Evolutionary conservation across 2,329 filamentous ascomycete genomes (phyloP), one percentile per base, ranked within the genome.

Genomic region (Colletotrichum tanaceti): DNA sequence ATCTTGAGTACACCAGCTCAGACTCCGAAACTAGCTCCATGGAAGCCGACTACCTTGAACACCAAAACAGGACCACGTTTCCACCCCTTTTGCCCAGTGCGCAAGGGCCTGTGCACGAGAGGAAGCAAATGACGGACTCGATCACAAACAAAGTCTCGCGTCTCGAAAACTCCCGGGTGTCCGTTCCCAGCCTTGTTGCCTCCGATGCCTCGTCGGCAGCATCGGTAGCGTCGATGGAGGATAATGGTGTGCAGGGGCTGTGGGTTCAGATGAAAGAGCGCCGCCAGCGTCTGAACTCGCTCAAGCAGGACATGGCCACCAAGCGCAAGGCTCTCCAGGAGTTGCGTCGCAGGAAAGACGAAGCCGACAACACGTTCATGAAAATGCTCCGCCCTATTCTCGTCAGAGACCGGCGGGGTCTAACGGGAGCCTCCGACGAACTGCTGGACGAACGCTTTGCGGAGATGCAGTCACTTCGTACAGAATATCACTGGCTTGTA

Each of bases 341-440:
- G 5, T 63, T 79, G 20, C 77, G 80, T 1, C 75, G 71, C 20
- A 72, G 70, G 28, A 79, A 76, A 59, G 77, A 80, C 46, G 74
- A 77, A 32, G 75, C 79, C 6, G 81, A 82, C 57, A 82, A 82
- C 70, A 74, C 74, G 1, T 80, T 82, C 53, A 81, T 82, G 79
- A 75, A 75, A 35, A 70, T 79, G 18, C 70, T 82, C 22, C 76
- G 81, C 4, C 79, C 79, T 0, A 73, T 81, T 28, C 72, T 82
- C 4, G 72, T 80, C 22, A 75, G 72, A 54, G 74, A 73, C 22
- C 66, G 70, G 16, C 49, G 59, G 16, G 71, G 73, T 24, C 55
- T 70, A 24, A 61, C 71, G 10, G 66, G 71, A 9, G 68, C 73
- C 16, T 70, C 75, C 0, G 58, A 72, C 6, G 70, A 74, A 13